phyloP scores from a whole-genome alignment of 495 filamentous ascomycete species.

The Xylaria longipes region DNA sequence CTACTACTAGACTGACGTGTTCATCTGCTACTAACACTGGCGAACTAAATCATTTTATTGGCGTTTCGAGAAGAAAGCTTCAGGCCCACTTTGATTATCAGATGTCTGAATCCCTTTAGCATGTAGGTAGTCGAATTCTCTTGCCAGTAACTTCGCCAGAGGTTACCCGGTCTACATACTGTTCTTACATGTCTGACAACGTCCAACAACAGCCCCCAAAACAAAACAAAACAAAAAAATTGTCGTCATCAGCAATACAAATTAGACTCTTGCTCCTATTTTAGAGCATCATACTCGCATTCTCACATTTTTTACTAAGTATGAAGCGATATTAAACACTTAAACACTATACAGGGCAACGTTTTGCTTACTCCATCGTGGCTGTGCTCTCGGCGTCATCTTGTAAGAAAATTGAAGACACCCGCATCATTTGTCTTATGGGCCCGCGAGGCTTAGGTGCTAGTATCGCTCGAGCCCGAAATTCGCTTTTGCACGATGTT shows the following conservation, averaged over 20 bases:
- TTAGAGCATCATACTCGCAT: background rate
- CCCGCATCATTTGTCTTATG: too few species aligned
- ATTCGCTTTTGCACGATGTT: too few species aligned
- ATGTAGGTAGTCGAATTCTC: background rate
- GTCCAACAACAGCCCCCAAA: too few species aligned
- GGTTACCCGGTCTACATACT: background rate
- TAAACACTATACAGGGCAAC: background rate
- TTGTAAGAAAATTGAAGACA: background rate
- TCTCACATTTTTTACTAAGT: background rate
- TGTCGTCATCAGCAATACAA: background rate
- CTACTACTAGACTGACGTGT: background rate
- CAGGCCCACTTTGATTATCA: too few species aligned
- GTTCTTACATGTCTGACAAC: background rate
- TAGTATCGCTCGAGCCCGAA: too few species aligned
- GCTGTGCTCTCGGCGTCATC: background rate
- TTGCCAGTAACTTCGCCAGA: background rate
- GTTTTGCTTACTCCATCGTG: slow-evolving; percentile 1
- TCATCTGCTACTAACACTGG: background rate
- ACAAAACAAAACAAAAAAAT: too few species aligned
- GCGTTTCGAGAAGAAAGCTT: background rate
- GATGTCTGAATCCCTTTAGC: background rate
- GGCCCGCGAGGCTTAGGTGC: too few species aligned
- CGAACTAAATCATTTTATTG: background rate
- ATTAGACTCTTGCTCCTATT: background rate
- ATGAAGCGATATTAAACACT: background rate